Percentiles rank a stretch among this genome's conserved stretches.
Evolutionary conservation across 257 asterid genomes (phyloP).

Genomic region (Cordia subcordata): DNA sequence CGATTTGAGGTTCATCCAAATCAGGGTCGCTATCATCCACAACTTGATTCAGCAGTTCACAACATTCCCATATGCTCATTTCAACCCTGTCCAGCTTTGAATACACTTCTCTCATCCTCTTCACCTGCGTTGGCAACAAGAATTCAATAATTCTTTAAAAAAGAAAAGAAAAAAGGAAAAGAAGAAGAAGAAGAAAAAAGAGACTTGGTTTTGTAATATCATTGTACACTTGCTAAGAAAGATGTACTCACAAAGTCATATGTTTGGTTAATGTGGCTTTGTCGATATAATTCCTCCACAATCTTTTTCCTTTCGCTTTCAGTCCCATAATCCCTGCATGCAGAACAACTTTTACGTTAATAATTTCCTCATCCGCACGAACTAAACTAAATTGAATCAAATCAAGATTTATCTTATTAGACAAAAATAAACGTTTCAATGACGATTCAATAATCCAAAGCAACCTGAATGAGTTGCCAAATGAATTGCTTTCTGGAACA

Average conservation of each 20-base stretch:
- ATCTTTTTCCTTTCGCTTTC: too few species aligned
- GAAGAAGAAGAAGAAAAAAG: background rate
- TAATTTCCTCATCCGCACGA: too few species aligned
- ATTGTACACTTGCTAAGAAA: background rate
- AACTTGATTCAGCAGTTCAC: conserved; percentile 37
- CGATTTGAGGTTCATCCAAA: too few species aligned
- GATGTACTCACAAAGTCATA: conserved; percentile 21
- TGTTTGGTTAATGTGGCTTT: conserved; percentile 34
- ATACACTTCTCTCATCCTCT: conserved; percentile 27
- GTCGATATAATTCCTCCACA: too few species aligned
- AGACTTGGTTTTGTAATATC: background rate
- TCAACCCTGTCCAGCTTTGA: conserved; percentile 26
- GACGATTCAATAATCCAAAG: conserved; percentile 14
- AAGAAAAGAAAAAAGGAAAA: background rate
- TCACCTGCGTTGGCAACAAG: conserved; percentile 19
- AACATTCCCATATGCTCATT: conserved; percentile 55
- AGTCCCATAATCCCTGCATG: too few species aligned
- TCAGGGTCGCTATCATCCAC: too few species aligned
- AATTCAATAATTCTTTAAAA: too few species aligned
- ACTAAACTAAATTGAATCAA: too few species aligned
- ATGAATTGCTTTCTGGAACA: conserved; percentile 30
- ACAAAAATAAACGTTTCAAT: conserved; percentile 19
- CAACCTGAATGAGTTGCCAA: conserved; percentile 39
- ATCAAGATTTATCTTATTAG: too few species aligned
- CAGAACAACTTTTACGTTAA: too few species aligned